Evolutionary conservation across 495 filamentous ascomycete species (phyloP).

Genomic region (Copromyces sp.): DNA sequence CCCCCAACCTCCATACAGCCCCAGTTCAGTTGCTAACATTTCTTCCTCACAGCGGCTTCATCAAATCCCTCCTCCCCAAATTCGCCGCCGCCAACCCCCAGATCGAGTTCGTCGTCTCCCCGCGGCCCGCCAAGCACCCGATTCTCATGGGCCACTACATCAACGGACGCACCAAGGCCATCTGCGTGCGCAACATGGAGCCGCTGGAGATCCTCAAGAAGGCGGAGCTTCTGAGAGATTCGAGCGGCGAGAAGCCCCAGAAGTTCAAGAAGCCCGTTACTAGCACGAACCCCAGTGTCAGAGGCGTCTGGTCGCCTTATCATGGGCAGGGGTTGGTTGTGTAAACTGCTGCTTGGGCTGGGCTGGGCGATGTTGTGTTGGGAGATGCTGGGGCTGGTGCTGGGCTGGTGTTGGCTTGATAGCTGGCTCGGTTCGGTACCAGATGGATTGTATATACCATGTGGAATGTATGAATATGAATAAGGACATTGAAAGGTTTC

Average conservation of each 20-base stretch:
- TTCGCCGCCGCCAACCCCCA: slow-evolving; percentile 78
- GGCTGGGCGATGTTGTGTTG: background rate
- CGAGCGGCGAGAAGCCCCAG: slow-evolving; percentile 76
- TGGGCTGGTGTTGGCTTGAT: background rate
- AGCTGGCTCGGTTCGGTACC: background rate
- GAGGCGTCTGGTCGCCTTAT: slow-evolving; percentile 90
- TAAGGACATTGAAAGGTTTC: background rate
- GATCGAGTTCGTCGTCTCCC: slow-evolving; percentile 84
- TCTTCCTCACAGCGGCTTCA: slow-evolving; percentile 51
- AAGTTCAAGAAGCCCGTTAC: slow-evolving; percentile 69
- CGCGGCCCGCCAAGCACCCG: slow-evolving; percentile 77
- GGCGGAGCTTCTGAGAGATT: slow-evolving; percentile 66
- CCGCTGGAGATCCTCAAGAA: slow-evolving; percentile 73
- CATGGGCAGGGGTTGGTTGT: slow-evolving; percentile 54
- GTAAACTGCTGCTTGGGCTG: background rate
- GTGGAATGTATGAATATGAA: background rate
- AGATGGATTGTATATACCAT: background rate
- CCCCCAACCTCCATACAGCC: background rate
- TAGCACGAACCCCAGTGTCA: slow-evolving; percentile 83
- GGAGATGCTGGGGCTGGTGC: background rate
- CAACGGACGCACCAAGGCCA: slow-evolving; percentile 75
- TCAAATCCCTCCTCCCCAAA: slow-evolving; percentile 58
- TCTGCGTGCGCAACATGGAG: slow-evolving; percentile 83
- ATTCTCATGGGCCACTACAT: slow-evolving; percentile 79
- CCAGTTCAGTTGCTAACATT: background rate